Conservation (phyloP, 2,329 filamentous ascomycete genomes). For the Paecilomyces dactylethromorphus region DNA sequence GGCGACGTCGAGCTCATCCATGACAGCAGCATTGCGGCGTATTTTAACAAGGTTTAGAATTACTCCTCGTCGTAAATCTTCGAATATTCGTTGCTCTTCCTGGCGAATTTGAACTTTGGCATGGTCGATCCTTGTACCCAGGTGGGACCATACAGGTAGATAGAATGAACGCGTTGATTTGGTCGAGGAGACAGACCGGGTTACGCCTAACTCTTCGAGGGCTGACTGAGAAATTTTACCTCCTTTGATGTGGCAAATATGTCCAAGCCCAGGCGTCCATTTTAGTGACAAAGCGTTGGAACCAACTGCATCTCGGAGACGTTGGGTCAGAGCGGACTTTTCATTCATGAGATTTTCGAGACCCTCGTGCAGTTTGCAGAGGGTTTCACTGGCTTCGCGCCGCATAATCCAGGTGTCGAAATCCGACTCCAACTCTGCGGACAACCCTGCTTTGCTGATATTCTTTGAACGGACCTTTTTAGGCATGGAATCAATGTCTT, state of each 20-base stretch:
- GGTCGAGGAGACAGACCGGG: slow-evolving; percentile 64
- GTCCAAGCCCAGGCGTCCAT: slow-evolving; percentile 80
- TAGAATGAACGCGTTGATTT: slow-evolving; percentile 83
- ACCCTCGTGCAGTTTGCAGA: slow-evolving; percentile 62
- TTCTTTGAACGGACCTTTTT: slow-evolving; percentile 37
- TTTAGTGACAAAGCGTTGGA: slow-evolving; percentile 67
- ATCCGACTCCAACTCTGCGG: slow-evolving; percentile 29
- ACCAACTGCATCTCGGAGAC: slow-evolving; percentile 55
- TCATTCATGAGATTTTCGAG: slow-evolving; percentile 55
- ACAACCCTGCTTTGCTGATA: slow-evolving; percentile 16
- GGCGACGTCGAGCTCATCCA: slow-evolving; percentile 88
- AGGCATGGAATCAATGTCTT: slow-evolving; percentile 51
- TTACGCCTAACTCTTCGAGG: slow-evolving; percentile 37
- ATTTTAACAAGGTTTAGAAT: slow-evolving; percentile 78
- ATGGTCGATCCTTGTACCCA: slow-evolving; percentile 75
- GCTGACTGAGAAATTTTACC: slow-evolving; percentile 54
- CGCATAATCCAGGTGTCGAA: slow-evolving; percentile 60
- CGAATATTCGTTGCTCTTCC: slow-evolving; percentile 79
- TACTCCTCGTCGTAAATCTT: slow-evolving; percentile 65
- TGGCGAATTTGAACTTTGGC: slow-evolving; percentile 68
- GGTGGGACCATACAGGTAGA: slow-evolving; percentile 71
- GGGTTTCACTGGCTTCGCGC: slow-evolving; percentile 56
- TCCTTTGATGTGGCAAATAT: slow-evolving; percentile 85
- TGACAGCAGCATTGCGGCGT: slow-evolving; percentile 78
- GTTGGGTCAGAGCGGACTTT: slow-evolving; percentile 54